phyloP scores from a whole-genome alignment of 2,329 filamentous ascomycete species.

The Xylaria multiplex region DNA sequence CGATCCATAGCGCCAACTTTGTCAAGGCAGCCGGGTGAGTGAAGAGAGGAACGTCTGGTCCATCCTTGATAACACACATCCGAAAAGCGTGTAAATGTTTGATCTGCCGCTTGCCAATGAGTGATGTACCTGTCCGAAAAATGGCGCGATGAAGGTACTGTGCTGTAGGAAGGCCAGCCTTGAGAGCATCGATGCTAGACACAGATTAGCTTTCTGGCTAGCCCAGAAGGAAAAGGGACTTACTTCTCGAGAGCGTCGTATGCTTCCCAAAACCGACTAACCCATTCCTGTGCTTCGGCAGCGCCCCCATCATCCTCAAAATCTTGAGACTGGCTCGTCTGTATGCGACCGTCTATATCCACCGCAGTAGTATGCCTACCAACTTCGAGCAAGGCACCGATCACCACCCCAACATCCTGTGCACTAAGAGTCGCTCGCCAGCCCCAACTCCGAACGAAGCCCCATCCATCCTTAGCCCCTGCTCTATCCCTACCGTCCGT shows the following conservation, averaged over 20 bases:
- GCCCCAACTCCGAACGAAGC: constrained; percentile 96
- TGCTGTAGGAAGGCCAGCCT: constrained; percentile 80
- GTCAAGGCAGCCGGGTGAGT: constrained; percentile 92
- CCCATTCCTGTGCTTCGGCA: constrained; percentile 70
- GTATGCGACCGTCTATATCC: constrained; percentile 50
- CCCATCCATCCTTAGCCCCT: constrained; percentile 89
- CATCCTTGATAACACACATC: constrained; percentile 95
- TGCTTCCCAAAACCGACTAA: constrained; percentile 75
- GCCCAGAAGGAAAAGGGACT: constrained; percentile 44
- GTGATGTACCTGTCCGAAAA: constrained; percentile 87
- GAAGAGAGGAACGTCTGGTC: constrained; percentile 90
- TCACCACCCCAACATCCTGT: constrained; percentile 90
- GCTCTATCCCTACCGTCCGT: constrained; percentile 75
- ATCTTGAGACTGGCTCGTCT: constrained; percentile 50
- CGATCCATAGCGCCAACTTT: constrained; percentile 93
- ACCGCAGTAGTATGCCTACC: constrained; percentile 66
- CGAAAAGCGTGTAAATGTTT: constrained; percentile 91
- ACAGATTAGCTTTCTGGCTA: constrained; percentile 44
- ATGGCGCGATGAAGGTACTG: constrained; percentile 93
- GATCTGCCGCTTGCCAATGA: constrained; percentile 94
- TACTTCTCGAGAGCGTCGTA: constrained; percentile 78
- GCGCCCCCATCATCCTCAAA: constrained; percentile 58
- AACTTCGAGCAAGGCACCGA: constrained; percentile 92
- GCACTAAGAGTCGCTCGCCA: constrained; percentile 95
- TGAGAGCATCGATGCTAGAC: constrained; percentile 76